Base-by-base conservation (phyloP, 306 rosid genomes). In the Macrotyloma uniflorum region DNA sequence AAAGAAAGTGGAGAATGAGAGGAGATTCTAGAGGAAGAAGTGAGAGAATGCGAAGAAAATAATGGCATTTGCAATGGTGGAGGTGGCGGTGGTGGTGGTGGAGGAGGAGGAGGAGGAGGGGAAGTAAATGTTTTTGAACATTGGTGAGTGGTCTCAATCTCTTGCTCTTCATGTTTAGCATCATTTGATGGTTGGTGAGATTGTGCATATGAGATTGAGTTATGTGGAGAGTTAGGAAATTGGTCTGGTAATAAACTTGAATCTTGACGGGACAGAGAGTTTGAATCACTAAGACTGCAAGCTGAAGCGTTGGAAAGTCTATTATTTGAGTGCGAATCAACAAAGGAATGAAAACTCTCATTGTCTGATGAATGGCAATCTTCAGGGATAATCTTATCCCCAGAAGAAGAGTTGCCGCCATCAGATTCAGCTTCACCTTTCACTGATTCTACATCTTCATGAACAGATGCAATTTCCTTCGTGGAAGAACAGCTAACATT, bases 331-430 rank as follows among this genome's bases (percentile, higher is more conserved):
- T 83, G 83, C n/a, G 98, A 90, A 79, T 93, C 93, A 49, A 79
- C 90, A 35, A 93, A 66, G 23, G 99, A 96, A 85, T 93, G 99
- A 75, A 96, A 96, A 2, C 97, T 93, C 83, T 93, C 98, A 74
- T 84, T 57, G 61, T 87, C 97, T 19, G 98, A 91, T 5, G 87
- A 81, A 86, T 77, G 79, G 14, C 74, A 45, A 74, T 83, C 87
- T 80, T 70, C 53, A 32, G 86, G 79, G 73, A 78, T 58, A 76
- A 83, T 55, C 62, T 74, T 78, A 47, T 81, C 87, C 72, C 66
- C 81, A 13, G 54, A 64, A 32, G 89, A 72, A 78, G 82, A 81
- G 70, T 76, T 74, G 38, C 61, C 72, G 55, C 67, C 74, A 47
- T 70, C 85, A 79, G 82, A 88, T 63, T 87, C 96, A 72, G 67